These are phyloP conservation scores for Dryas alaskensis DNA, from an alignment of 306 rosid species.

Conservation along the genomic window DNA sequence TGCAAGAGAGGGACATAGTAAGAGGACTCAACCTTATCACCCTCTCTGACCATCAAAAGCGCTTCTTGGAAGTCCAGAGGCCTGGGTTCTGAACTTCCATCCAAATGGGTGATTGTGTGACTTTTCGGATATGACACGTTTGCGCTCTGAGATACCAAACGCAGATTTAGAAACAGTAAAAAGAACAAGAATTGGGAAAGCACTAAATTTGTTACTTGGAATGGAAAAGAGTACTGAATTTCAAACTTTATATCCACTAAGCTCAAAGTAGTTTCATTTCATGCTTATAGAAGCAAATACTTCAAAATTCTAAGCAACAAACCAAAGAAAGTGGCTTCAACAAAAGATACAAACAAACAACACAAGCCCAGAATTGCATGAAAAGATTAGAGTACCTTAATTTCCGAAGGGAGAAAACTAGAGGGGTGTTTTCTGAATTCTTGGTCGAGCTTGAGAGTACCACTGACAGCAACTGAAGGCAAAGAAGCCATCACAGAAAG, in stretches of 20 bases:
- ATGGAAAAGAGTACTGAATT: neutral
- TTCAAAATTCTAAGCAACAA: neutral
- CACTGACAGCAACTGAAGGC: conserved; percentile 52
- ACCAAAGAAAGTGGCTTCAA: conserved; percentile 6
- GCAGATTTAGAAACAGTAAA: neutral
- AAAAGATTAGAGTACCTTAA: conserved; percentile 35
- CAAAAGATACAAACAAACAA: neutral
- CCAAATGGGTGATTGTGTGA: conserved; percentile 33
- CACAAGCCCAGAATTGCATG: neutral
- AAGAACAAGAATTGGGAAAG: neutral
- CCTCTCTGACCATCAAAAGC: conserved; percentile 40
- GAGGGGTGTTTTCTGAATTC: conserved; percentile 51
- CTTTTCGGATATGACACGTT: conserved; percentile 53
- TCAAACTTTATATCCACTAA: no score
- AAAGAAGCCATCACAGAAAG: conserved; percentile 60
- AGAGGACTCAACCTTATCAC: conserved; percentile 38
- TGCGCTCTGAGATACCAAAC: conserved; percentile 43
- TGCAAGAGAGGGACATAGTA: conserved; percentile 58
- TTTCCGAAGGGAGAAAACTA: conserved; percentile 30
- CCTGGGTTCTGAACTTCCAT: conserved; percentile 41
- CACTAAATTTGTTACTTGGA: neutral
- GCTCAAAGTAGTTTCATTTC: neutral
- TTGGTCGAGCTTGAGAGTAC: conserved; percentile 58
- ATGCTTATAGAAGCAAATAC: neutral
- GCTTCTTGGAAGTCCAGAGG: conserved; percentile 56